A percentile compares a stretch with the other conserved stretches of the same genome.
Evolutionary conservation across 768 basidiomycete species (phyloP).

Genomic region (Lyophyllum atratum): DNA sequence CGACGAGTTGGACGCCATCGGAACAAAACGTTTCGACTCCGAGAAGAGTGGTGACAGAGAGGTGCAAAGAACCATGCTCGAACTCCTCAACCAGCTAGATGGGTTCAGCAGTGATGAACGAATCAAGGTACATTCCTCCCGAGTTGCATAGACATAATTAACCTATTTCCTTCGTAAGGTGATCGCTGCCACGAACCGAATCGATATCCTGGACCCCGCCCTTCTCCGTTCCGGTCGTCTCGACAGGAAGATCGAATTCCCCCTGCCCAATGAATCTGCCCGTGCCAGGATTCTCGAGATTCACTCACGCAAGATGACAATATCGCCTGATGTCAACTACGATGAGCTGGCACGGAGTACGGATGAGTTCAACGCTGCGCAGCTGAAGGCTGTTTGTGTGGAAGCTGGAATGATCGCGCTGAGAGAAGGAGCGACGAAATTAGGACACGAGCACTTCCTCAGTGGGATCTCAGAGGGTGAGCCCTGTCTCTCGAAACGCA

Average conservation of each 20-base stretch:
- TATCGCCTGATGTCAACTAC: conserved; percentile 87
- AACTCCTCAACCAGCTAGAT: conserved; percentile 96
- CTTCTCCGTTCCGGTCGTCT: conserved; percentile 97
- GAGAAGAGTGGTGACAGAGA: conserved; percentile 99
- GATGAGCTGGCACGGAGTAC: conserved; percentile 96
- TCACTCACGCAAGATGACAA: conserved; percentile 95
- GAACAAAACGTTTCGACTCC: conserved; percentile 97
- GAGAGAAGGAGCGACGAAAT: conserved; percentile 85
- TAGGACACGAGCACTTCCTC: conserved; percentile 95
- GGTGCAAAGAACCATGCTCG: conserved; percentile 99
- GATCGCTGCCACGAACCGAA: conserved; percentile 97
- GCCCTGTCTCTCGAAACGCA: conserved; percentile 21
- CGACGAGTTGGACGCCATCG: conserved; percentile 98
- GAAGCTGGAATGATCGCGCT: conserved; percentile 99
- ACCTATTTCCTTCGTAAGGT: conserved; percentile 54
- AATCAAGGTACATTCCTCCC: conserved; percentile 73
- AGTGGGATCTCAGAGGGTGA: conserved; percentile 86
- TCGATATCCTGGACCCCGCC: conserved; percentile 97
- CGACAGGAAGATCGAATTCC: conserved; percentile 98
- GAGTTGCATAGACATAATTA: conserved; percentile 4
- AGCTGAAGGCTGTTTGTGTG: conserved; percentile 96
- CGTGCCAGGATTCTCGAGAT: conserved; percentile 96
- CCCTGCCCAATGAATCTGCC: conserved; percentile 94
- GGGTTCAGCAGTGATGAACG: conserved; percentile 96
- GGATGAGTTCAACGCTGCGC: conserved; percentile 98